Evolutionary conservation across 192 early-diverging fungal genomes (phyloP).

Genomic region (Paraglomus brasilianum): DNA sequence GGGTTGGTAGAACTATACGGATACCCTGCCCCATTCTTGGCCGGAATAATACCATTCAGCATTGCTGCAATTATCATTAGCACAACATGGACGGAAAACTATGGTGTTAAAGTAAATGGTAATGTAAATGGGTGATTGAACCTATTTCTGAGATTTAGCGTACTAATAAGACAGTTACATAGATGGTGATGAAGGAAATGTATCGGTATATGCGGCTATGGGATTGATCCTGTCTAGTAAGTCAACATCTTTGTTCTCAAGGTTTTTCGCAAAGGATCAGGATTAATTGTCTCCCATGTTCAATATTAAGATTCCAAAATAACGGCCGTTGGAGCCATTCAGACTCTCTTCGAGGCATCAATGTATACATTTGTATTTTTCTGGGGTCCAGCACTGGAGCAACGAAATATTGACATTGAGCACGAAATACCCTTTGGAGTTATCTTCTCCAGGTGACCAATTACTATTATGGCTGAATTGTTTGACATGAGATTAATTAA

Average conservation of each 20-base stretch:
- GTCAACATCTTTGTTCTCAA: not conserved
- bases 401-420: not conserved
- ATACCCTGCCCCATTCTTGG: constrained; percentile 61
- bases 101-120: constrained; percentile 57
- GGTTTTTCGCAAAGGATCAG: not conserved
- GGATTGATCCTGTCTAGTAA: no score
- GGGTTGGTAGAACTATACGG: constrained; percentile 53
- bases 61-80: constrained; percentile 51
- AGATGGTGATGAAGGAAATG: no score
- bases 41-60: constrained; percentile 49
- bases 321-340: constrained; percentile 52
- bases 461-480: not conserved
- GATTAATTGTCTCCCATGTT: not conserved
- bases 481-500: not conserved
- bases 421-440: constrained; percentile 14
- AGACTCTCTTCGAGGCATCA: constrained; percentile 61
- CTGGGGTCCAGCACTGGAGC: constrained; percentile 57
- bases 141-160: not conserved
- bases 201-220: no score
- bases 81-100: constrained; percentile 71
- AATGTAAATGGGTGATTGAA: constrained; percentile 13
- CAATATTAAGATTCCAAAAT: constrained; percentile 47
- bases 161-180: not conserved
- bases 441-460: constrained; percentile 28
- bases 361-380: constrained; percentile 67